Base-by-base conservation (phyloP, 192 early-diverging fungal species). In the Entomortierella beljakovae region DNA sequence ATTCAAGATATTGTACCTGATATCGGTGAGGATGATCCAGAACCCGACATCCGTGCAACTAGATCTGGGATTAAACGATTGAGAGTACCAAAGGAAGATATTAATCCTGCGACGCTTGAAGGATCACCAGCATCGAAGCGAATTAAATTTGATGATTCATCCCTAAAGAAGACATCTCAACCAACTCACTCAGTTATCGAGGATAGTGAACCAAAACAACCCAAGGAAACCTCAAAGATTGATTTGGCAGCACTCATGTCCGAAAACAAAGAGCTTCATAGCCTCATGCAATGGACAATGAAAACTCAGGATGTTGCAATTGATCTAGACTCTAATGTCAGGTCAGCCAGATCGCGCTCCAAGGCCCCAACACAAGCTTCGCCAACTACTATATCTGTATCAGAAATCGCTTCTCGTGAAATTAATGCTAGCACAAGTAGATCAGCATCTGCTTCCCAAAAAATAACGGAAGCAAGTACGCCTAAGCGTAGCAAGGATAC, bases 271-370 rank as follows among this genome's bases (percentile, higher is more conserved):
- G 52, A 68, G 34, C 23, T 68, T 26, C 57, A 59, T 5, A 37
- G 16, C 22, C 57, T 68, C 0, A 32, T 37, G 57, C 48, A 29
- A 31, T 68, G 66, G 66, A 46, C 31, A 31, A 68, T 68, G 35
- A 68, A 59, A 32, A 48, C 49, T 25, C 49, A 35, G 16, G 37
- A 28, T 25, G 32, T 67, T 23, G 23, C 29, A 9, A 32, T 67
- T 49, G 42, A 67, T 25, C 54, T 57, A 1, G 55, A 38, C 2
- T 49, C 55, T 0, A 57, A 31, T 31, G 43, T 57, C 8, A 54
- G 65, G 10, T 57, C 65, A 9, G 53, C 49, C 55, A 53, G 65
- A 3, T 67, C 65, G 25, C 65, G 65, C 22, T 35, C 42, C 53
- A 67, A 33, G 55, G 43, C 32, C 4, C 26, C 28, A 29, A 16